A percentile compares a stretch with the other conserved stretches of the same genome.
phyloP scores from a whole-genome alignment of 148 eudicot species.

The Arctostaphylos glauca region DNA sequence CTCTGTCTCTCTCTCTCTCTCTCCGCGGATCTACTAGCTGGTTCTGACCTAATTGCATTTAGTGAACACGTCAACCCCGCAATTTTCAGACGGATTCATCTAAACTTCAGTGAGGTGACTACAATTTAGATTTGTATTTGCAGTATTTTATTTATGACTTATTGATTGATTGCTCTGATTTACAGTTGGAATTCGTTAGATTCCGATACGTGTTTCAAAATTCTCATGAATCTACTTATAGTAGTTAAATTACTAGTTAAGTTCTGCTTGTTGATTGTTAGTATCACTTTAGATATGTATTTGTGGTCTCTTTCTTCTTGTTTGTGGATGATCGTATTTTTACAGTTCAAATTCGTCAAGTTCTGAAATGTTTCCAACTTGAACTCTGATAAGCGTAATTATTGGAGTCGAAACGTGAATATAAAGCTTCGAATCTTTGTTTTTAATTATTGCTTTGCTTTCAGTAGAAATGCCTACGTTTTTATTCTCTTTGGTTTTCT shows the following conservation, averaged over 20 bases:
- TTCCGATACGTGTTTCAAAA: background rate
- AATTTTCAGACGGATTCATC: background rate
- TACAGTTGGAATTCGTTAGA: background rate
- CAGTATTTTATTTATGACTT: background rate
- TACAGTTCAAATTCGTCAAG: background rate
- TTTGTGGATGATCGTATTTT: background rate
- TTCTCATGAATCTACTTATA: background rate
- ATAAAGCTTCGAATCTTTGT: background rate
- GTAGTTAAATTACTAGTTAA: background rate
- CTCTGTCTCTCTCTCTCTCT: background rate
- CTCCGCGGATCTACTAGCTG: background rate
- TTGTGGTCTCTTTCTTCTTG: background rate
- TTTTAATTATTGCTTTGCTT: background rate
- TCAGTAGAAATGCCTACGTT: background rate
- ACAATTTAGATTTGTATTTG: background rate
- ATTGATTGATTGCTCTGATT: background rate
- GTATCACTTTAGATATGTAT: background rate
- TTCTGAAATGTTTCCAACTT: no score
- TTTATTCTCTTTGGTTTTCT: no score
- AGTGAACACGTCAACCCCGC: background rate
- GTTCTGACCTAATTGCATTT: background rate
- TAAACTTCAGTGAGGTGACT: slow-evolving; percentile 4
- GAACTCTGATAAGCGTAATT: background rate
- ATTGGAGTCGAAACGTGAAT: background rate
- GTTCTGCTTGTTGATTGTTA: background rate